Percentiles rank a stretch among this genome's conserved stretches.
Conservation (phyloP, 306 rosid genomes). For the Lathyrus tuberosus region DNA sequence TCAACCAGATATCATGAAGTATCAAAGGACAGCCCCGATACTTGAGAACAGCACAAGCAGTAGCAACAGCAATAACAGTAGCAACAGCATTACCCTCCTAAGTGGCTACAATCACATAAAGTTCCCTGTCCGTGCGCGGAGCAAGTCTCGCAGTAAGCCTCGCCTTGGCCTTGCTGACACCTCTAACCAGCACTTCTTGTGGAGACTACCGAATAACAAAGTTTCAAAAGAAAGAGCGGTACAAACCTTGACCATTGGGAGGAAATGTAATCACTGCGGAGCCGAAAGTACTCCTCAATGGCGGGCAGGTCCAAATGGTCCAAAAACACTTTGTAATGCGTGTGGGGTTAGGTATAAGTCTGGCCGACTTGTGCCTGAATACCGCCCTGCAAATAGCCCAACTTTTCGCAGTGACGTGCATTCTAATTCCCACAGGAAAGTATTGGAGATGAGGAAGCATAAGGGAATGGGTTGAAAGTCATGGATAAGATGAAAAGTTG, state of each 20-base stretch:
- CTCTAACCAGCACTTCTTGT: slow-evolving; percentile 42
- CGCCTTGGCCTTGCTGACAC: slow-evolving; percentile 34
- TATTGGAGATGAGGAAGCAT: slow-evolving; percentile 68
- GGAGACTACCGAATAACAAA: slow-evolving; percentile 40
- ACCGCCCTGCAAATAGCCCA: slow-evolving; percentile 79
- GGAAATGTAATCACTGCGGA: slow-evolving; percentile 77
- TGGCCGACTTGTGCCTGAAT: slow-evolving; percentile 72
- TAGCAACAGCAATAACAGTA: slow-evolving; percentile 51
- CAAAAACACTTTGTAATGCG: slow-evolving; percentile 79
- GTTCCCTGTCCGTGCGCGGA: slow-evolving; percentile 66
- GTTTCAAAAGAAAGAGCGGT: slow-evolving; percentile 9
- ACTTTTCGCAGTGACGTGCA: slow-evolving; percentile 59
- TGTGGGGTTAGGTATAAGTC: slow-evolving; percentile 77
- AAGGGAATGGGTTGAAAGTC: slow-evolving; percentile 49
- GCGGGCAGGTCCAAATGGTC: slow-evolving; percentile 78
- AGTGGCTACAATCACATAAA: slow-evolving; percentile 57
- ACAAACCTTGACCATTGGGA: slow-evolving; percentile 37
- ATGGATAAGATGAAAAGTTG: slow-evolving; percentile 51
- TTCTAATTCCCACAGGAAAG: slow-evolving; percentile 78
- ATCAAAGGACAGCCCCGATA: slow-evolving; percentile 48
- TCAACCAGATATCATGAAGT: slow-evolving; percentile 45
- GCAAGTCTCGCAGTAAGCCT: slow-evolving; percentile 53
- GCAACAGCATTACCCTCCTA: slow-evolving; percentile 45
- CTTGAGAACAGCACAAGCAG: slow-evolving; percentile 58
- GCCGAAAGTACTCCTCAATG: slow-evolving; percentile 73